Conservation (phyloP, 2,329 filamentous ascomycete genomes). For the Xylaria sp. region DNA sequence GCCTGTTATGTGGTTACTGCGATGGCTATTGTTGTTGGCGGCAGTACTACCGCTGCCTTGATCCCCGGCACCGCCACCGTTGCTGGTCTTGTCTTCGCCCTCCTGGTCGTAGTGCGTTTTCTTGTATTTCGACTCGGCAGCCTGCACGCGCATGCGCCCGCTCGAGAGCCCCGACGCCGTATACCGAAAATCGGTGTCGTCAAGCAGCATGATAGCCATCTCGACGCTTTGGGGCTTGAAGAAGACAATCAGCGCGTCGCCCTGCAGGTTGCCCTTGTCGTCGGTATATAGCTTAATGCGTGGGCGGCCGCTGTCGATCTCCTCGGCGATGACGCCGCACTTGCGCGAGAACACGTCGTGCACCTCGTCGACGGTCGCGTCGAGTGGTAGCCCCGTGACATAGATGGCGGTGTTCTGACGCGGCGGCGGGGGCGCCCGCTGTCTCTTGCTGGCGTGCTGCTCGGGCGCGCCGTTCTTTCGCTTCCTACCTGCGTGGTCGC, state of each 20-base stretch:
- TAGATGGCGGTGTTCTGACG: slow-evolving; percentile 89
- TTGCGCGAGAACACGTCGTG: slow-evolving; percentile 83
- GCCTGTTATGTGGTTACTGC: slow-evolving; percentile 55
- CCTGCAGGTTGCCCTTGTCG: slow-evolving; percentile 85
- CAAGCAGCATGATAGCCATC: slow-evolving; percentile 81
- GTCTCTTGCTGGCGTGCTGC: slow-evolving; percentile 58
- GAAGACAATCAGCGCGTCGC: slow-evolving; percentile 91
- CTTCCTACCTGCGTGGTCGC: slow-evolving; percentile 50
- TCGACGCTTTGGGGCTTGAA: slow-evolving; percentile 95
- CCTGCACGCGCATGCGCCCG: slow-evolving; percentile 81
- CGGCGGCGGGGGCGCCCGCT: slow-evolving; percentile 60
- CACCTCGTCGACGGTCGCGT: slow-evolving; percentile 83
- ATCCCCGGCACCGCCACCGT: slow-evolving; percentile 36
- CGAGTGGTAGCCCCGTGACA: slow-evolving; percentile 84
- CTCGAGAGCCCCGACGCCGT: slow-evolving; percentile 60
- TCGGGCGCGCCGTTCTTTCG: slow-evolving; percentile 54
- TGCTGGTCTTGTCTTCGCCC: slow-evolving; percentile 40
- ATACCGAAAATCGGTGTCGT: slow-evolving; percentile 83
- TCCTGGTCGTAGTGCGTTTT: slow-evolving; percentile 74
- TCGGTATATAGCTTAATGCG: slow-evolving; percentile 95
- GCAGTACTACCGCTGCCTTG: slow-evolving; percentile 29
- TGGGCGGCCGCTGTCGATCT: slow-evolving; percentile 86
- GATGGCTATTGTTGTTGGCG: slow-evolving; percentile 11
- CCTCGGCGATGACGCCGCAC: slow-evolving; percentile 91
- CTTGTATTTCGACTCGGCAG: slow-evolving; percentile 92